Percentiles rank a stretch among this genome's conserved stretches.
These are phyloP conservation scores for Rhodamnia rubescens DNA, from an alignment of 345 rosid species.

Conservation along the genomic window DNA sequence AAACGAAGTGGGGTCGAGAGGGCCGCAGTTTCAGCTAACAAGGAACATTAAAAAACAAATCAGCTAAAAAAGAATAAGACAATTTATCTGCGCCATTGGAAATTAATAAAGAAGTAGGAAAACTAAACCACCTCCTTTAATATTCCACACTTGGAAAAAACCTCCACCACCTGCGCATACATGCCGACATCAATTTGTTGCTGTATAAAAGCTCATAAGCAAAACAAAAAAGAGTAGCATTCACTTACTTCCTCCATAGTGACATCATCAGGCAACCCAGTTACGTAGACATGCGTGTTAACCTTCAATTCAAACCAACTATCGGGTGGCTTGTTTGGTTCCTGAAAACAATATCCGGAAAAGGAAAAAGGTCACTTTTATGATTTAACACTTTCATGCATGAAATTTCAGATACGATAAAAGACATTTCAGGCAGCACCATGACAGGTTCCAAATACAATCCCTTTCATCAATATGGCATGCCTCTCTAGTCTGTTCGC, in stretches of 20 bases:
- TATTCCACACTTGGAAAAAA: constrained; percentile 93
- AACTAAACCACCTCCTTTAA: constrained; percentile 69
- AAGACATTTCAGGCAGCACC: neutral
- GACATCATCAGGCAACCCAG: constrained; percentile 90
- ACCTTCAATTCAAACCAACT: constrained; percentile 97
- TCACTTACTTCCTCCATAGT: constrained; percentile 73
- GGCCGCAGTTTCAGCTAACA: neutral
- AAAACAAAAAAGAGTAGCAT: constrained; percentile 4
- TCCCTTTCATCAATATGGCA: neutral
- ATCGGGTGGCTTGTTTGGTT: constrained; percentile 90
- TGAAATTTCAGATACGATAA: neutral
- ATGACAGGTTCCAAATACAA: neutral
- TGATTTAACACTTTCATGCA: neutral
- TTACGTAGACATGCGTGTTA: constrained; percentile 86
- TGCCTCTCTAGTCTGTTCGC: neutral
- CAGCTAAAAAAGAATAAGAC: neutral
- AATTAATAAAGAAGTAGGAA: neutral
- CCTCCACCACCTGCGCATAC: constrained; percentile 64
- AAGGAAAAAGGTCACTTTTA: neutral
- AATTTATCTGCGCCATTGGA: neutral
- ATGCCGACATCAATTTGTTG: constrained; percentile 12
- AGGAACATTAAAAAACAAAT: neutral
- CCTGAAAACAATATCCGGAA: constrained; percentile 27
- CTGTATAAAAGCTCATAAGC: neutral
- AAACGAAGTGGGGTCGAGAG: neutral